Conservation (phyloP, 805 yeast species). For the Monosporozyma unispora region DNA sequence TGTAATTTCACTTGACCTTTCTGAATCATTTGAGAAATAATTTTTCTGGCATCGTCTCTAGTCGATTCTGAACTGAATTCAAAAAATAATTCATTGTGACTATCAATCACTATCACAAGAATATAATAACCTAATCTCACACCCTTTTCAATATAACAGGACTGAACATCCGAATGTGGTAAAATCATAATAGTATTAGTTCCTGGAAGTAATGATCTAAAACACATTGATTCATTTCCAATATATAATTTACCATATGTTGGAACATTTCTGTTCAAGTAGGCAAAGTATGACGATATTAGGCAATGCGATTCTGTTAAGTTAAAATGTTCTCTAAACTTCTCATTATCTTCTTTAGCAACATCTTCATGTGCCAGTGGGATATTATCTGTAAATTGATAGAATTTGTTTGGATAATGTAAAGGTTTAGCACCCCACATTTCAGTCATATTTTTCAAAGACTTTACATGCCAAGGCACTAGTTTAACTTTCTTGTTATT, state of each 20-base stretch:
- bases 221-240: constrained; percentile 63
- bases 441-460: constrained; percentile 17
- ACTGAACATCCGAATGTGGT: constrained; percentile 67
- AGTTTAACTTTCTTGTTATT: constrained; percentile 3
- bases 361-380: constrained; percentile 39
- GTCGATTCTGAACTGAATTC: constrained; percentile 60
- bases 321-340: constrained; percentile 60
- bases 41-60: constrained; percentile 63
- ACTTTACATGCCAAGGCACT: constrained; percentile 12
- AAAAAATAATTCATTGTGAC: constrained; percentile 67
- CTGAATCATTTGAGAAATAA: constrained; percentile 29
- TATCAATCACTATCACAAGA: constrained; percentile 57
- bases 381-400: constrained; percentile 38
- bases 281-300: constrained; percentile 60
- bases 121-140: constrained; percentile 64
- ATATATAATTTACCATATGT: constrained; percentile 76
- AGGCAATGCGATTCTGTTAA: constrained; percentile 43
- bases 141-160: constrained; percentile 58
- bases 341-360: constrained; percentile 39
- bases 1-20: neutral
- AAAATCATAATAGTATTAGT: constrained; percentile 71
- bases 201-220: constrained; percentile 71
- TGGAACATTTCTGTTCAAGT: constrained; percentile 64
- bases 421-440: constrained; percentile 55
- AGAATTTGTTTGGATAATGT: constrained; percentile 44